These are phyloP conservation scores for Rubia peregrina DNA, from an alignment of 305 asterid species.

Conservation along the genomic window DNA sequence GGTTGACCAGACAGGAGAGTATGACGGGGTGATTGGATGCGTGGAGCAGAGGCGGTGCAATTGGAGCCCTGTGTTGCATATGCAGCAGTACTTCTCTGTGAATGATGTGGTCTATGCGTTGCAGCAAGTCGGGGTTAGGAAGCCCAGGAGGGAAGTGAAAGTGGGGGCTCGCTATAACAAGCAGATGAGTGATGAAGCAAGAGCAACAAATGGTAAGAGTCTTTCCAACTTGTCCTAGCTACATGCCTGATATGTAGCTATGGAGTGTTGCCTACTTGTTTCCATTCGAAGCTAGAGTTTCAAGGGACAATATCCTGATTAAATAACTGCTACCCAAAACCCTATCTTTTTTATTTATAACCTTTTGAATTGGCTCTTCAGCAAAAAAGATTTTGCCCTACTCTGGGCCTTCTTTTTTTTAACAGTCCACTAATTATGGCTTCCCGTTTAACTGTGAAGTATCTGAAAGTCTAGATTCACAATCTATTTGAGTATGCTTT, in stretches of 20 bases:
- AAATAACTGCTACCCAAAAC: not conserved
- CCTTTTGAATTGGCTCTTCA: no score
- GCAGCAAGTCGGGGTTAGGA: slow-evolving; percentile 72
- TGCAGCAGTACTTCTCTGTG: slow-evolving; percentile 89
- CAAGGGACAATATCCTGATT: not conserved
- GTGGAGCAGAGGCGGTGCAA: slow-evolving; percentile 74
- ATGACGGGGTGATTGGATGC: slow-evolving; percentile 61
- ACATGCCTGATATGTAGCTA: not conserved
- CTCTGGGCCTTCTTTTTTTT: not conserved
- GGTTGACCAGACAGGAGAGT: slow-evolving; percentile 71
- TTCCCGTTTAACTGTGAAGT: not conserved
- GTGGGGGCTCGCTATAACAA: not conserved
- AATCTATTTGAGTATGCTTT: not conserved
- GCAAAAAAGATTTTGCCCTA: no score
- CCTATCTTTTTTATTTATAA: not conserved
- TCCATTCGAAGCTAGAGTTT: not conserved
- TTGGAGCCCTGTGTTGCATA: slow-evolving; percentile 70
- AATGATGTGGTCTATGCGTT: slow-evolving; percentile 59
- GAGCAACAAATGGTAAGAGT: slow-evolving; percentile 9
- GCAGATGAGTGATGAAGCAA: slow-evolving; percentile 43
- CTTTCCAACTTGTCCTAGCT: not conserved
- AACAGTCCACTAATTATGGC: not conserved
- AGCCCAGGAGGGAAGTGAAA: slow-evolving; percentile 11
- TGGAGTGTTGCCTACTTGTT: not conserved
- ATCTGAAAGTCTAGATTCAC: not conserved